Evolutionary conservation across 371 early-diverging fungal genomes (phyloP), one percentile per base, ranked within the genome.

Genomic region (Syncephalastrum sp.): DNA sequence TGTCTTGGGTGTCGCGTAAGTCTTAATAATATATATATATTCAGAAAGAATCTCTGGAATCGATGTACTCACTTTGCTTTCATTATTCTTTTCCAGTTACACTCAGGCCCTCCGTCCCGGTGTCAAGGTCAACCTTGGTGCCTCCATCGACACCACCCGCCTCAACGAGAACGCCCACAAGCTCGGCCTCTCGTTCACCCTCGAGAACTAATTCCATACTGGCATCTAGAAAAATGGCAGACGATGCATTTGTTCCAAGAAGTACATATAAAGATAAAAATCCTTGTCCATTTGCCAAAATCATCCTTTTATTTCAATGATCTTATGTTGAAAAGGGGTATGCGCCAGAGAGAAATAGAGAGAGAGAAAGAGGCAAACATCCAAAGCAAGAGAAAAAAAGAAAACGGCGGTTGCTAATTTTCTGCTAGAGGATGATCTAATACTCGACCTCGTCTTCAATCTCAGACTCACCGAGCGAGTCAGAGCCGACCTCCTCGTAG

Each of bases 401-500:
- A 1, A 27, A 23, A 49, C n/a, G 21, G 14, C 29, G 29, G 29
- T 29, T 29, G 29, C 29, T 29, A 29, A 21, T 21, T 3, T 29
- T 29, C 7, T 29, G 29, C 29, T 6, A 10, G 2, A 2, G 10
- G 38, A 12, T 10, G 38, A 7, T 33, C 38, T 33, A 33, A 2
- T 57, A 64, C 75, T 60, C 60, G 5, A 27, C 65, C 12, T 56
- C 88, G 55, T 87, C 90, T 48, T 80, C 89, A 59, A 82, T 84
- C 43, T 67, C 68, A 15, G 63, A 63, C 13, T 67, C 63, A 42
- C 63, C 68, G 45, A 79, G 75, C 21, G 92, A 87, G 79, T 95
- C 95, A 67, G 90, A 83, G 57, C 91, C 93, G 61, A 95, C 95
- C 79, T 95, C 95, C 75, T 94, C 94, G 84, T 98, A 99, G 79